A percentile compares a stretch with the other conserved stretches of the same genome.
Evolutionary conservation across 257 asterid species (phyloP).

Genomic region (Cynanchum wilfordii): DNA sequence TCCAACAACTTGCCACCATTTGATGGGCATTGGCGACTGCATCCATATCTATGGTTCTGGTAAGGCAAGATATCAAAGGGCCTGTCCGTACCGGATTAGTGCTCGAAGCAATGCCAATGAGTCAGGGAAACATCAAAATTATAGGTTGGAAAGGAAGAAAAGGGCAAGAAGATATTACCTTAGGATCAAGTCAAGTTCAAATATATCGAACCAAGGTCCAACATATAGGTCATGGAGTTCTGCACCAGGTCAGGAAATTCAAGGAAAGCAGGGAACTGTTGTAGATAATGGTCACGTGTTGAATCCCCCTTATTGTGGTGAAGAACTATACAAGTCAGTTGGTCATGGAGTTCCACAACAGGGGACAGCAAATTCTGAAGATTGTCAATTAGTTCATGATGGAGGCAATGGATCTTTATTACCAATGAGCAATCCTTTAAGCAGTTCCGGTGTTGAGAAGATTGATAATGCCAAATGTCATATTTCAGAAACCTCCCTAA

Average conservation of each 20-base stretch:
- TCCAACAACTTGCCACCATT: background rate
- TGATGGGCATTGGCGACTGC: background rate
- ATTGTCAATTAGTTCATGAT: background rate
- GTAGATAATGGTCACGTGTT: background rate
- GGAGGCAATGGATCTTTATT: background rate
- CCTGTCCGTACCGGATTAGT: background rate
- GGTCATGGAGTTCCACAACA: background rate
- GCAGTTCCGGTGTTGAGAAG: conserved; percentile 1
- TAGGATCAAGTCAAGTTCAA: conserved; percentile 2
- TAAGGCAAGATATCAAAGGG: conserved; percentile 8
- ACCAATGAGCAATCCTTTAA: background rate
- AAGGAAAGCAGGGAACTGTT: background rate
- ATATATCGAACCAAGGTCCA: conserved; percentile 1
- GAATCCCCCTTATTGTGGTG: background rate
- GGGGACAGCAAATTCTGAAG: background rate
- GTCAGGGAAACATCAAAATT: background rate
- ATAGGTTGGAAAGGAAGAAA: conserved; percentile 8
- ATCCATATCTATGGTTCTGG: conserved; percentile 12
- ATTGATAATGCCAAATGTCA: background rate
- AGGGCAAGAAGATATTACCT: conserved; percentile 8
- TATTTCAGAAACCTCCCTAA: background rate
- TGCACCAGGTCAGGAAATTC: background rate
- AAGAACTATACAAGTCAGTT: background rate
- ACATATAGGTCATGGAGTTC: background rate
- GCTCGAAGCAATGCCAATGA: background rate